These are phyloP conservation scores for Epichloe gansuensis DNA, from an alignment of 2,329 filamentous ascomycete genomes.

Conservation along the genomic window DNA sequence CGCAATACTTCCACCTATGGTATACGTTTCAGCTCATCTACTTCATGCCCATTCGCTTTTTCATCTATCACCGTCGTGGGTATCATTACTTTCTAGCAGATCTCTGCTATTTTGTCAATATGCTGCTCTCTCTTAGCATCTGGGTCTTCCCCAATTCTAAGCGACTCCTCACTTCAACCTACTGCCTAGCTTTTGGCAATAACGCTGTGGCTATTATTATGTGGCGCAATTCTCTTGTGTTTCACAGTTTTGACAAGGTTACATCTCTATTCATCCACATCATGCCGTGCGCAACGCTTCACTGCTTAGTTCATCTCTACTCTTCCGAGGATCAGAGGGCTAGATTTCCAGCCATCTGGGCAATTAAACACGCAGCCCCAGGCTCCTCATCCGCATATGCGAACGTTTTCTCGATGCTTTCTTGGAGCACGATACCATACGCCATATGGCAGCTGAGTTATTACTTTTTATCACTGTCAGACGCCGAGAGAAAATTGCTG, in stretches of 20 bases:
- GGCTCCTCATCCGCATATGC: conserved; percentile 72
- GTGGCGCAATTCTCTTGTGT: conserved; percentile 98
- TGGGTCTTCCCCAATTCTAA: conserved; percentile 89
- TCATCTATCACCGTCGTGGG: conserved; percentile 79
- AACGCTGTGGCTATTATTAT: conserved; percentile 96
- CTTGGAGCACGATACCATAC: conserved; percentile 91
- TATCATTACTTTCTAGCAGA: conserved; percentile 97
- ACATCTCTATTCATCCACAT: conserved; percentile 98
- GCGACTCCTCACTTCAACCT: conserved; percentile 81
- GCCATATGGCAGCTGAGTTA: conserved; percentile 85
- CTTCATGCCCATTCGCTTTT: conserved; percentile 94
- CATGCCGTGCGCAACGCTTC: conserved; percentile 90
- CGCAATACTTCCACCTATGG: conserved; percentile 84
- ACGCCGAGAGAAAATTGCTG: conserved; percentile 89
- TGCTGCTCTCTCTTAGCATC: conserved; percentile 67
- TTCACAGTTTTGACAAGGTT: conserved; percentile 97
- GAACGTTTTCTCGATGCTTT: conserved; percentile 68
- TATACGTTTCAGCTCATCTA: conserved; percentile 80
- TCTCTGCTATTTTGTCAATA: conserved; percentile 96
- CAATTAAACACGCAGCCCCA: conserved; percentile 57
- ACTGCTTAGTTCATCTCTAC: conserved; percentile 81
- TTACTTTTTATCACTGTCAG: conserved; percentile 94
- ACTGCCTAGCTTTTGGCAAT: conserved; percentile 88
- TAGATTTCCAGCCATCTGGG: conserved; percentile 75
- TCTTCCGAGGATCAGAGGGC: conserved; percentile 49